Percentiles rank a stretch among this genome's conserved stretches.
phyloP scores from a whole-genome alignment of 164 flowering plant genomes.

The Santalum album region DNA sequence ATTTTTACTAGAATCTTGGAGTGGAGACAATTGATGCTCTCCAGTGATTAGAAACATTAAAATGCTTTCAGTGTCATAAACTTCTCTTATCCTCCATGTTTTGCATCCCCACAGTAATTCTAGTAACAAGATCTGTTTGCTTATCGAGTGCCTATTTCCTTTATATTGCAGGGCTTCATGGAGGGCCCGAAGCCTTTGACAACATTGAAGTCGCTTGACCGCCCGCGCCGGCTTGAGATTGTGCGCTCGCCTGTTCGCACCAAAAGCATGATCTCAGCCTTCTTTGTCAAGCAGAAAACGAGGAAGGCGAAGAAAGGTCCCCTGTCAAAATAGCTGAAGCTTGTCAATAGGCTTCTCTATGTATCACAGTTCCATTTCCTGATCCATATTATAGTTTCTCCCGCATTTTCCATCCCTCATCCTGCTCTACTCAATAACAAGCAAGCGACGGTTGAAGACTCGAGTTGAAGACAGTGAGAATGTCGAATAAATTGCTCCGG shows the following conservation, averaged over 20 bases:
- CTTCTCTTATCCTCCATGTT: too few relatives aligned
- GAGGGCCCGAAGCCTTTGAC: constrained; percentile 42
- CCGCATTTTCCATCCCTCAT: constrained; percentile 1
- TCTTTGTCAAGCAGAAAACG: constrained; percentile 58
- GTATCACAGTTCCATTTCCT: not conserved
- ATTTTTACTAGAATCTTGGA: too few relatives aligned
- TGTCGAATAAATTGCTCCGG: too few relatives aligned
- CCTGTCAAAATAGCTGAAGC: constrained; percentile 21
- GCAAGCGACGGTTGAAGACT: not conserved
- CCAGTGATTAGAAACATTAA: too few relatives aligned
- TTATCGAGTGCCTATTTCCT: too few relatives aligned
- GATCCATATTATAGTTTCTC: not conserved
- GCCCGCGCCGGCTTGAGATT: constrained; percentile 25
- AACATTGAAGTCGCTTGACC: constrained; percentile 51
- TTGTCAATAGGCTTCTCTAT: not conserved
- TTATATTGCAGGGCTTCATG: constrained; percentile 41
- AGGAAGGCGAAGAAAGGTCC: constrained; percentile 32
- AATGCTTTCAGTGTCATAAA: too few relatives aligned
- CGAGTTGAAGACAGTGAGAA: not conserved
- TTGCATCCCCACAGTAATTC: too few relatives aligned
- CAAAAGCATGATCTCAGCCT: constrained; percentile 71
- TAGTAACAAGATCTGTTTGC: too few relatives aligned
- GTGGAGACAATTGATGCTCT: too few relatives aligned
- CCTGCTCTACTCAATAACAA: constrained; percentile 11
- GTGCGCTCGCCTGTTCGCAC: constrained; percentile 59